Evolutionary conservation across 768 basidiomycete species (phyloP), one percentile per base, ranked within the genome.

Genomic region (Ramaria sp.): DNA sequence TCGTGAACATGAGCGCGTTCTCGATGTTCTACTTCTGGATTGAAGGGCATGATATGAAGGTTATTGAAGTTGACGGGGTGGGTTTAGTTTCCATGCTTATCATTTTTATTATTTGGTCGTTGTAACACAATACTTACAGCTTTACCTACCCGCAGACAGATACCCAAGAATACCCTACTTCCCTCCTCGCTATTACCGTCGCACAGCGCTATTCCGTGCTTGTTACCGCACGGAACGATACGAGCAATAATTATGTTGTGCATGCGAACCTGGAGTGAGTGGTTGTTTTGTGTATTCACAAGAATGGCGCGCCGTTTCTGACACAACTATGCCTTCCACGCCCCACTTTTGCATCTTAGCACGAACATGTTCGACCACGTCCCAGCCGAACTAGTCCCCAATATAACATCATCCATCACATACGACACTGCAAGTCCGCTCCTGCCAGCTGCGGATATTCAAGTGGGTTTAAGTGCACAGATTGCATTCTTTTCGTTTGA

Each of bases 201-300:
- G 93, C 93, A 0, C 95, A 98, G 67, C 82, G 95, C 18, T 96
- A 95, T 68, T 94, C 93, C 0, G 73, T 99, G 38, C 81, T 97
- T 30, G 89, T 99, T 50, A 85, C 84, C 10, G 94, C 95, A 9
- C 80, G 85, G 47, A 94, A 94, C 67, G 88, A 92, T 59, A 86
- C 84, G 0, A 70, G 77, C 2, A 71, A 78, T 20, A 96, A 99
- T 72, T 98, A 83, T 83, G 81, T 79, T 49, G 81, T 99, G 56
- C 88, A 92, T 63, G 86, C 87, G 5, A 88, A 93, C 72, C 89
- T 97, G 79, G 89, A 94, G 69, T 70, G 59, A 57, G 66, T 60
- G 15, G n/a, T 1, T 8, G 7, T 34, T 8, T 34, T 34, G 8
- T 34, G 32, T 34, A 34, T 34, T 34, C 32, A 34, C 7, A 9